These are phyloP conservation scores for Tulasnella sp. DNA, from an alignment of 768 basidiomycete species.

Conservation along the genomic window DNA sequence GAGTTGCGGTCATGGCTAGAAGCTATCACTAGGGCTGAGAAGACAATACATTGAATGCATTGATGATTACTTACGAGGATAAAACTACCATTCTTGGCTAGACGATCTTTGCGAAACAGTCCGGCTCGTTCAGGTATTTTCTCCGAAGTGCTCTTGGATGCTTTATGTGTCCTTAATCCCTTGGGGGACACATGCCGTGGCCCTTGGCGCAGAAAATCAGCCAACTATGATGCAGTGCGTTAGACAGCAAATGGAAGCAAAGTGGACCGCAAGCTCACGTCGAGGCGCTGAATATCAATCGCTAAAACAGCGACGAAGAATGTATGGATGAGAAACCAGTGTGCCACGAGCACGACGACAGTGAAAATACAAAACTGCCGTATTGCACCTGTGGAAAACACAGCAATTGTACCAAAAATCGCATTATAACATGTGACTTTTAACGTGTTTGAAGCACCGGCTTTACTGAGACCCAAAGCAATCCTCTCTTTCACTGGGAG, in stretches of 20 bases:
- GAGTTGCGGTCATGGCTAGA: conserved; percentile 56
- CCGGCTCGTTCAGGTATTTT: neutral
- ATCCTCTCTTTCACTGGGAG: conserved; percentile 85
- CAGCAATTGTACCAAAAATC: conserved; percentile 62
- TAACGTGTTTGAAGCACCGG: conserved; percentile 82
- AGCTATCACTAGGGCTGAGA: no score
- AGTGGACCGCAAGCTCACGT: conserved; percentile 34
- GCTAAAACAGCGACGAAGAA: conserved; percentile 91
- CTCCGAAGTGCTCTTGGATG: conserved; percentile 17
- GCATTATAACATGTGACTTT: conserved; percentile 80
- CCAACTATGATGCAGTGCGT: conserved; percentile 38
- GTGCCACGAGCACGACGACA: conserved; percentile 85
- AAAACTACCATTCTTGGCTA: conserved; percentile 58
- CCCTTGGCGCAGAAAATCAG: conserved; percentile 72
- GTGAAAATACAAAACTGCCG: conserved; percentile 90
- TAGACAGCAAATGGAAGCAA: conserved; percentile 11
- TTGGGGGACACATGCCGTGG: conserved; percentile 34
- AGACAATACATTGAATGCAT: neutral
- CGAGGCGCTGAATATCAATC: conserved; percentile 89
- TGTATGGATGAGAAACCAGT: conserved; percentile 94
- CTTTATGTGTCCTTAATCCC: conserved; percentile 22
- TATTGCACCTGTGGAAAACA: conserved; percentile 65
- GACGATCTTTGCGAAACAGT: conserved; percentile 7
- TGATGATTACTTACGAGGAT: conserved; percentile 38
- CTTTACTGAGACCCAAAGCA: conserved; percentile 75